Base-by-base conservation (phyloP, 176 grass and related monocot species). In the Dactylis glomerata region DNA sequence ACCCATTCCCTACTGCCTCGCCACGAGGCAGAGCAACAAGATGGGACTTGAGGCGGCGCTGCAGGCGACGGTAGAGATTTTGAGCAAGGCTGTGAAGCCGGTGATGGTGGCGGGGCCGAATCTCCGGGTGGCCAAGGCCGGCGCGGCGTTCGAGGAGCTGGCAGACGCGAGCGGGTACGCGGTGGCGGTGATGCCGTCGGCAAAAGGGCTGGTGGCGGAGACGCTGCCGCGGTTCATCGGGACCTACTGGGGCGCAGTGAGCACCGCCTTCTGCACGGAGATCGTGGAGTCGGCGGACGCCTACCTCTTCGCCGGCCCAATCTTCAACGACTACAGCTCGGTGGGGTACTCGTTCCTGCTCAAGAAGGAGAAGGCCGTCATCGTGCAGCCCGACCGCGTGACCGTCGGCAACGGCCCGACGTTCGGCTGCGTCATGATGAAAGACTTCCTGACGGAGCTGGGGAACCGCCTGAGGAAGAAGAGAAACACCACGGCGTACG, bases 261-360 rank as follows among this genome's bases (percentile, higher is more conserved):
- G 94, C 82, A 97, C 92, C 5, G 83, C 88, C 6, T 97, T 97
- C 86, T 97, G 90, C 82, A 67, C 88, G 0, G 94, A 97, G 86
- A 97, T 97, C 59, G 90, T 97, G 0, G 94, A 97, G 84, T 97
- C 94, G 10, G 94, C 92, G 0, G 94, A 97, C 75, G 92, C 92
- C 1, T 94, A 94, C 83, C 37, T 97, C 17, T 92, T 94, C 42
- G 86, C 84, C 1, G 94, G 92, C 10, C 94, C 94, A 6, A 85
- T 97, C 76, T 94, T 97, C 87, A 94, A 97, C 42, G 92, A 97
- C 85, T 97, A 90, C 89, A 97, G 87, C 84, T 93, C 94, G 1
- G 91, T 93, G 13, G 94, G 94, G 12, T 97, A 97, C 87, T 93
- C 94, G 0, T 63, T 71, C 10, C 84, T 93, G 6, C 78, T 97